Evolutionary conservation across 2,329 filamentous ascomycete species (phyloP).

Genomic region (Coniochaeta sp.): DNA sequence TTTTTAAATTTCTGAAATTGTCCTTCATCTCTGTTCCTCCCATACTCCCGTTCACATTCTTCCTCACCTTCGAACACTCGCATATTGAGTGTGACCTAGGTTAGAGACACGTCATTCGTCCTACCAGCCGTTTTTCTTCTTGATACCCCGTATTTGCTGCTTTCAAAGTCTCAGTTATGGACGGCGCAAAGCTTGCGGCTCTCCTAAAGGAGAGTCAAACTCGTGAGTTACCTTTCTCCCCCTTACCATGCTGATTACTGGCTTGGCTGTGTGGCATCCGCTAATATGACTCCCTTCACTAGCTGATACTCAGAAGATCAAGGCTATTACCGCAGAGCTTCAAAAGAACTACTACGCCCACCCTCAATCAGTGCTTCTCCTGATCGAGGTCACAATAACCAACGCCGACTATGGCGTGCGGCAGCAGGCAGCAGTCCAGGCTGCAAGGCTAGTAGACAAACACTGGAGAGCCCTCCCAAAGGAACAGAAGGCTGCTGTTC

Average conservation of each 20-base stretch:
- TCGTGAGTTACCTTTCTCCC: constrained; percentile 53
- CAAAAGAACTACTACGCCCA: constrained; percentile 91
- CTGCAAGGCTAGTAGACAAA: constrained; percentile 71
- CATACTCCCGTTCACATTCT: background rate
- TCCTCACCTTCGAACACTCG: background rate
- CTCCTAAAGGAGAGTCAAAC: constrained; percentile 82
- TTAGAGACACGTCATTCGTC: background rate
- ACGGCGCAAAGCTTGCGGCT: constrained; percentile 75
- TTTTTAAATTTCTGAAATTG: background rate
- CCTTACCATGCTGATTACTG: constrained; percentile 5
- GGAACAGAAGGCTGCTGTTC: constrained; percentile 71
- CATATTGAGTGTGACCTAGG: background rate
- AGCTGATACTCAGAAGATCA: constrained; percentile 87
- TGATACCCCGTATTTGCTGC: constrained; percentile 4
- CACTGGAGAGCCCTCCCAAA: constrained; percentile 73
- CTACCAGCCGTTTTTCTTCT: background rate
- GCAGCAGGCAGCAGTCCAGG: constrained; percentile 88
- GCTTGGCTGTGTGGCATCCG: constrained; percentile 5
- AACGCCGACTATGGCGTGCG: constrained; percentile 66
- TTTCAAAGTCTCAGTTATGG: constrained; percentile 42
- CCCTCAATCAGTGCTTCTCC: constrained; percentile 73
- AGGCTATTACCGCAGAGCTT: constrained; percentile 81
- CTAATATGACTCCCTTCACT: constrained; percentile 25
- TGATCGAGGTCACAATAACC: constrained; percentile 81
- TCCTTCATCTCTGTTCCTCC: background rate